Evolutionary conservation across 2,329 filamentous ascomycete species (phyloP), one percentile per base, ranked within the genome.

Genomic region (Alternaria arborescens): DNA sequence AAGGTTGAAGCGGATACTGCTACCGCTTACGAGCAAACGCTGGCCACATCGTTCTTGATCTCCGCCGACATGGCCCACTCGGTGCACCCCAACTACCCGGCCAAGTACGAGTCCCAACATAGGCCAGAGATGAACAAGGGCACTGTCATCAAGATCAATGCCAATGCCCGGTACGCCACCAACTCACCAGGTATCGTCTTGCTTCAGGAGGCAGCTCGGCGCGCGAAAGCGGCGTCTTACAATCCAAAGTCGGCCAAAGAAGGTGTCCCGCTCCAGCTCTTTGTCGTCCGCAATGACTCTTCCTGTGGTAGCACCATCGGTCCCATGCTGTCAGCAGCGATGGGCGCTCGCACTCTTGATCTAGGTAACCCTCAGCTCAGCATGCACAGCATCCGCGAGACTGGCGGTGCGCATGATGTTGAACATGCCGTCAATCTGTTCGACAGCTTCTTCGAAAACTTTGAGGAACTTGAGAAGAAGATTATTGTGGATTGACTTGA

Each of bases 51-150:
- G 2, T 97, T 99, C 85, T 88, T 99, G 60, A 86, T 99, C 65
- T 97, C 93, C 6, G 95, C 95, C 53, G 95, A 99, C 78, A 98
- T 99, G 95, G 94, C 95, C 1, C 95, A 99, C 82, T 91, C 91
- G 5, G 89, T 99, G 14, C 93, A 99, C 79, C 95, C 95, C 58
- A 99, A 99, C 83, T 99, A 97, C 78, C 86, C 89, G 5, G 88
- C 82, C 70, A 98, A 98, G 81, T 97, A 98, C 81, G 95, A 99
- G 82, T 81, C 88, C 36, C 91, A 92, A 71, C 95, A 99, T 81
- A 88, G 92, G 67, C 95, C 95, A 5, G 90, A 94, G 80, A 96
- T 99, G 87, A 99, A 99, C 85, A 92, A 93, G 79, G 95, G 95
- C 52, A 92, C 92, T 4, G 94, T 98, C 46, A 93, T 99, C 84